These are phyloP conservation scores for Phytophthora constricta DNA, from an alignment of 352 stramenopile genomes.

Conservation along the genomic window DNA sequence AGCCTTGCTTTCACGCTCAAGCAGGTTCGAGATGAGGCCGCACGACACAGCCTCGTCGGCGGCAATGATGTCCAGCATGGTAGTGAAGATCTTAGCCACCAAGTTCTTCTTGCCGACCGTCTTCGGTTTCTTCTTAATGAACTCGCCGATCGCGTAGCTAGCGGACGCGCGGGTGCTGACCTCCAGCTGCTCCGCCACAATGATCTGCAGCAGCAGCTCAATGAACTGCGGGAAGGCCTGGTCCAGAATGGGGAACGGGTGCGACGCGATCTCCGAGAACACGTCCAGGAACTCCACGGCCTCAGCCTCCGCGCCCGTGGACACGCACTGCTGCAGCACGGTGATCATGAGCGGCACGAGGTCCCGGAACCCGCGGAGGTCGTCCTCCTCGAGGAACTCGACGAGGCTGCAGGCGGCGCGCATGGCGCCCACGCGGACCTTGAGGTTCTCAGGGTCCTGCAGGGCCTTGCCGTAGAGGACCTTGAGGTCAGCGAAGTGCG, in stretches of 20 bases:
- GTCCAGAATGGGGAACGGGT: conserved; percentile 86
- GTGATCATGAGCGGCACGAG: conserved; percentile 86
- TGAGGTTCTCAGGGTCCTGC: conserved; percentile 82
- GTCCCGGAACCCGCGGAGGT: conserved; percentile 73
- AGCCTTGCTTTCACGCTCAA: conserved; percentile 69
- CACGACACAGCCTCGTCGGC: conserved; percentile 80
- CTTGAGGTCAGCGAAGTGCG: conserved; percentile 87
- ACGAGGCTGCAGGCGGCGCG: conserved; percentile 79
- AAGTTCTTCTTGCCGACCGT: conserved; percentile 87
- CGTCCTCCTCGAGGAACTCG: conserved; percentile 82
- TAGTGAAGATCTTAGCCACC: conserved; percentile 85
- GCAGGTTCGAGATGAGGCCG: conserved; percentile 82
- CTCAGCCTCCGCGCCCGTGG: conserved; percentile 74
- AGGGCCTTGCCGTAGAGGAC: conserved; percentile 70
- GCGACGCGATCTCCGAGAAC: conserved; percentile 86
- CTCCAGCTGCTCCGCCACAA: conserved; percentile 77
- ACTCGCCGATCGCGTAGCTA: conserved; percentile 84
- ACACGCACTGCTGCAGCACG: conserved; percentile 87
- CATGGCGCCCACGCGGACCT: conserved; percentile 85
- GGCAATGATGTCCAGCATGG: conserved; percentile 87
- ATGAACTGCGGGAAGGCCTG: conserved; percentile 84
- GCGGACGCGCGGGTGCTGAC: conserved; percentile 79
- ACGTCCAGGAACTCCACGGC: conserved; percentile 90
- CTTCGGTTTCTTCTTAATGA: conserved; percentile 91
- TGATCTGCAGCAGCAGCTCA: conserved; percentile 84